These are phyloP conservation scores for Pochonia chlamydosporia DNA, from an alignment of 2,329 filamentous ascomycete genomes.

Conservation along the genomic window DNA sequence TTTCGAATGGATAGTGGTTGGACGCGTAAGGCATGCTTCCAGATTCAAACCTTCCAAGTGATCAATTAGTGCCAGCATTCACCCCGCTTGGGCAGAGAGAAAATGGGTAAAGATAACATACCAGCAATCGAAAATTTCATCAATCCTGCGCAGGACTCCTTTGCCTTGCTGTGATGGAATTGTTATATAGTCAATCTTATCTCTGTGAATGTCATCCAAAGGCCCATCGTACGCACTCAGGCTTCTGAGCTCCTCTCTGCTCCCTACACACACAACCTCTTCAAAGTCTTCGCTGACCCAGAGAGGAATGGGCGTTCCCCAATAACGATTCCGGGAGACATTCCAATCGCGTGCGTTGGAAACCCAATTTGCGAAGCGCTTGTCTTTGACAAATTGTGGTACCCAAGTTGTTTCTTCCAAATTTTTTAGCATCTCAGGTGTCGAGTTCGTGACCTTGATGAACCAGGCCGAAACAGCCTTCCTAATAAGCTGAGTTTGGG, in stretches of 20 bases:
- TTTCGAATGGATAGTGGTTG: constrained; percentile 20
- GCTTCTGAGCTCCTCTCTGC: constrained; percentile 16
- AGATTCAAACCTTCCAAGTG: constrained; percentile 16
- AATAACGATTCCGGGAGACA: constrained; percentile 19
- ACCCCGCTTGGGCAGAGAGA: too few species aligned
- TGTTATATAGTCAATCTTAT: constrained; percentile 20
- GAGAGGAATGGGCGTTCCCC: constrained; percentile 19
- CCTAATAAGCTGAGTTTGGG: constrained; percentile 19
- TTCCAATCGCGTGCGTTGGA: constrained; percentile 18
- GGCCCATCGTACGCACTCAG: constrained; percentile 18
- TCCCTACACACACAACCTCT: constrained; percentile 18
- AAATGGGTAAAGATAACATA: too few species aligned
- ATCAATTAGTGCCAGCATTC: not conserved
- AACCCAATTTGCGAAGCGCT: constrained; percentile 21
- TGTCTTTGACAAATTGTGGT: constrained; percentile 18
- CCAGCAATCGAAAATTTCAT: constrained; percentile 22
- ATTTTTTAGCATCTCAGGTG: constrained; percentile 17
- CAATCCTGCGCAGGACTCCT: constrained; percentile 16
- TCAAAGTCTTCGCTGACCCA: constrained; percentile 22
- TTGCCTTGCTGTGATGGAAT: constrained; percentile 20
- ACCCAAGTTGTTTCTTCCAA: constrained; percentile 19
- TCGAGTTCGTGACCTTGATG: constrained; percentile 16
- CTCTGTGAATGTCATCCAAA: constrained; percentile 16
- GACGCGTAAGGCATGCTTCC: constrained; percentile 21
- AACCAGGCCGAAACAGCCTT: constrained; percentile 23